Evolutionary conservation across 768 basidiomycete genomes (phyloP), one percentile per base, ranked within the genome.

Genomic region (Leccinum variicolor): DNA sequence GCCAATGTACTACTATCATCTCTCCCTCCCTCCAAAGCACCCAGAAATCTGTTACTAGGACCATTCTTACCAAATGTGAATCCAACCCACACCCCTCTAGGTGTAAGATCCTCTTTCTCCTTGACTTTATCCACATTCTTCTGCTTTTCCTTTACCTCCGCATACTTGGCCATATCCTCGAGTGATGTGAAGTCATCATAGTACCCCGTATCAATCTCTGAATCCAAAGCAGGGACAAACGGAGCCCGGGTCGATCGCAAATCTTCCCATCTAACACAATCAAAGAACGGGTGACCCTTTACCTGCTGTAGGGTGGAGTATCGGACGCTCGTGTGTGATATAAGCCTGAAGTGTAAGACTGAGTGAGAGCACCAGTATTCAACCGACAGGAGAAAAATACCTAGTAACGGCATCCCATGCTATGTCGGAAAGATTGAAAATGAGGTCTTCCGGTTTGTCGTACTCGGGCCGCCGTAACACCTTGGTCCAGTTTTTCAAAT

Each of bases 131-230:
- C 96, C 25, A 99, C 95, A 69, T 98, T 95, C 66, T 76, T 79
- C 75, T 98, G 94, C 75, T 98, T 99, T 79, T 97, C 97, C 73
- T 90, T 85, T 7, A 99, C 97, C 72, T 99, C 96, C 11, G 95
- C 93, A 69, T 98, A 98, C 76, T 98, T 98, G 51, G 92, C 94
- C 95, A 98, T 98, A 69, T 98, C 96, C 57, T 95, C 92, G 4
- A 82, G 76, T 4, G 83, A 88, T 2, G 87, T 87, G 71, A 94
- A 94, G 69, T 94, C 92, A 64, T 94, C 92, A 74, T 94, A 95
- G 74, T 95, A 95, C 17, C 94, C 94, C 1, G 94, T 94, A 68
- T 99, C 97, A 57, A 92, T 81, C 67, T 98, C 97, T 9, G 89
- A 90, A 67, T 98, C 95, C 33, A 98, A 81, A 10, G 92, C 88